Percentiles rank a stretch among this genome's conserved stretches.
These are phyloP conservation scores for Pichia sp. DNA, from an alignment of 1,139 yeast genomes.

Conservation along the genomic window DNA sequence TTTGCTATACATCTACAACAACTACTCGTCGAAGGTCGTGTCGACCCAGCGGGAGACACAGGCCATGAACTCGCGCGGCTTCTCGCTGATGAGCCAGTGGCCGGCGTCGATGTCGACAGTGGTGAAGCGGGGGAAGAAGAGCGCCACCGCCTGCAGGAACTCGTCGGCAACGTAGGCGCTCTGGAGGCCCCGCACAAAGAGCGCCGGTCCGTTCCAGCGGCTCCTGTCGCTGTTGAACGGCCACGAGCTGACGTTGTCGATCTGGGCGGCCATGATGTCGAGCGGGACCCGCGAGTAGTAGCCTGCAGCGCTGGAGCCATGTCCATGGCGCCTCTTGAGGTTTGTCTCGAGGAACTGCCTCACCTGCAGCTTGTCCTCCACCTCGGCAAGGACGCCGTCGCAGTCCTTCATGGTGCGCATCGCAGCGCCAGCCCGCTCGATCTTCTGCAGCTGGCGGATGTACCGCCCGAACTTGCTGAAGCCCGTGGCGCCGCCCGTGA, in stretches of 20 bases:
- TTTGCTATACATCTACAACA: background rate
- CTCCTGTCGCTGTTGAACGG: constrained; percentile 57
- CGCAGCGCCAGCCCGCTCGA: constrained; percentile 33
- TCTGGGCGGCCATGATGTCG: constrained; percentile 57
- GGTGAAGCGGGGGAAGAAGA: constrained; percentile 75
- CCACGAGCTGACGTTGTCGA: constrained; percentile 71
- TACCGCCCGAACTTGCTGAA: constrained; percentile 63
- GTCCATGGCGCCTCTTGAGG: constrained; percentile 39
- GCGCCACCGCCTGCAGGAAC: constrained; percentile 66
- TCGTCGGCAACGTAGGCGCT: constrained; percentile 87
- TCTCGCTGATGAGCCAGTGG: constrained; percentile 87
- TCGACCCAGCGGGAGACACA: constrained; percentile 52
- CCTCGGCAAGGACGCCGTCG: constrained; percentile 55
- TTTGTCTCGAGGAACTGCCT: constrained; percentile 80
- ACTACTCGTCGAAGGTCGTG: background rate
- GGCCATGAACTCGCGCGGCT: constrained; percentile 65
- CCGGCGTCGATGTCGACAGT: constrained; percentile 75
- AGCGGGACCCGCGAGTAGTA: constrained; percentile 55
- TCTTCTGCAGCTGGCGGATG: constrained; percentile 56
- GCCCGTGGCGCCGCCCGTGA: constrained; percentile 50
- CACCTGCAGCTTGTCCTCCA: constrained; percentile 58
- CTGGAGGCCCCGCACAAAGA: constrained; percentile 75
- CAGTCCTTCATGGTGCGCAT: constrained; percentile 62
- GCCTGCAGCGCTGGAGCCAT: constrained; percentile 10
- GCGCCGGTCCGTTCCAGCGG: constrained; percentile 66